Base-by-base conservation (phyloP, 108 stramenopile genomes). In the Nitzschia sp. region DNA sequence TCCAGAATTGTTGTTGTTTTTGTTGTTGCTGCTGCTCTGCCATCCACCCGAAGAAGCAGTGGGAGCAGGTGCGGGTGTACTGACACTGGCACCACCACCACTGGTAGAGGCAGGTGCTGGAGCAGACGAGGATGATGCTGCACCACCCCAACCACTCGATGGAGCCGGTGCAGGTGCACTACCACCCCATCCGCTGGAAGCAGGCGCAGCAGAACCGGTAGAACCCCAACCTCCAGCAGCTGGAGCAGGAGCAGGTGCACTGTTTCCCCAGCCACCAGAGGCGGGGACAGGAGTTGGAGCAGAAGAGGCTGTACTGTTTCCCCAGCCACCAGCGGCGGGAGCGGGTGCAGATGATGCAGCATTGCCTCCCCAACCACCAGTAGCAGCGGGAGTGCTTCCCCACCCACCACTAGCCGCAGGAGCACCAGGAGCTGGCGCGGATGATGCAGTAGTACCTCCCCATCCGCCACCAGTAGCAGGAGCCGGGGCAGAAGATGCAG, bases 181-280 rank as follows among this genome's bases (percentile, higher is more conserved):
- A 6, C 19, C n/a, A 21, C 19, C 21, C 12, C 21, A 24, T 24
- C 24, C 20, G 3, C 57, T 12, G 46, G 61, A 63, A 63, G 61
- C 10, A 17, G 46, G n/a, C 3, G 46, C 17, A 48, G 46, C 46
- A 6, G 46, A 2, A 48, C 17, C 12, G 41, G 39, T 12, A 46
- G 11, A 12, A 7, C 61, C 61, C 61, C 61, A 62, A 44, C 19
- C 61, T 52, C 51, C 51, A 40, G n/a, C 46, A 48, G 46, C 14
- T 2, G 46, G 17, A 17, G 46, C 17, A 5, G 46, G 17, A 5
- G 46, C 46, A 48, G 46, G n/a, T 17, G 14, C 6, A 20, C 15
- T 12, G 21, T 8, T 24, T 39, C 61, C 61, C 61, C 61, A 62
- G 44, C 19, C 61, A 41, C 51, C 37, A 38, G 21, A 8, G 44